Percentiles rank a stretch among this genome's conserved stretches.
These are phyloP conservation scores for Cercospora citrullina DNA, from an alignment of 2,329 filamentous ascomycete genomes.

Conservation along the genomic window DNA sequence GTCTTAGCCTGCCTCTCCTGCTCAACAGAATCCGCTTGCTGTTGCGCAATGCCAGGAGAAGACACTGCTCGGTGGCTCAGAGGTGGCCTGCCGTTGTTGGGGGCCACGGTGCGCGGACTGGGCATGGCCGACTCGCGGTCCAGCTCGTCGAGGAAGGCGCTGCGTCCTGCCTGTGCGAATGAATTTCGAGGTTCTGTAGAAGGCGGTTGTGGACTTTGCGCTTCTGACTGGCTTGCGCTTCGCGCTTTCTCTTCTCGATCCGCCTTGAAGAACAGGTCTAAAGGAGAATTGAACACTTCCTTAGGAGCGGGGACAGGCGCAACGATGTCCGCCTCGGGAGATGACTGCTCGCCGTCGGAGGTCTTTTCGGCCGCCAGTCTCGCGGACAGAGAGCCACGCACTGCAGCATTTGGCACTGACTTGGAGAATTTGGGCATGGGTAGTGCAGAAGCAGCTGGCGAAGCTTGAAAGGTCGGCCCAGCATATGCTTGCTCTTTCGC, in stretches of 20 bases:
- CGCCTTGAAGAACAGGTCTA: constrained; percentile 88
- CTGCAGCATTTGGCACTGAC: constrained; percentile 66
- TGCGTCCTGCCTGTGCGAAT: constrained; percentile 45
- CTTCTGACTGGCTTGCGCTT: constrained; percentile 53
- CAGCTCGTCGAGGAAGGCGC: constrained; percentile 68
- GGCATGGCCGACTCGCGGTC: constrained; percentile 51
- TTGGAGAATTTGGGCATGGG: constrained; percentile 89
- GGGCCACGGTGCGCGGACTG: constrained; percentile 29
- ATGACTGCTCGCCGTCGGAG: constrained; percentile 50
- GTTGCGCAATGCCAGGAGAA: constrained; percentile 25
- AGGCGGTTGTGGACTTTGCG: constrained; percentile 38
- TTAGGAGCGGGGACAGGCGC: constrained; percentile 47
- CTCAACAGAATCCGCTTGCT: constrained; percentile 33
- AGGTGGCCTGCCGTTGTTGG: constrained; percentile 28
- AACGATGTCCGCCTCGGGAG: constrained; percentile 48
- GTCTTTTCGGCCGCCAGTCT: constrained; percentile 49
- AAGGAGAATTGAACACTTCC: constrained; percentile 65
- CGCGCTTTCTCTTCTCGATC: constrained; percentile 71
- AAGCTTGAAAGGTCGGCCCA: constrained; percentile 91
- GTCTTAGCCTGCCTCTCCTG: constrained; percentile 53
- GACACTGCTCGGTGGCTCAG: constrained; percentile 37
- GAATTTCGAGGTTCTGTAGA: constrained; percentile 31
- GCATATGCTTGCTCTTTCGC: constrained; percentile 68
- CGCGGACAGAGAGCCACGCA: constrained; percentile 47
- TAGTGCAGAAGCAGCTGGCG: constrained; percentile 83